These are phyloP conservation scores for Venturia carpophila DNA, from an alignment of 2,329 filamentous ascomycete species.

Conservation along the genomic window DNA sequence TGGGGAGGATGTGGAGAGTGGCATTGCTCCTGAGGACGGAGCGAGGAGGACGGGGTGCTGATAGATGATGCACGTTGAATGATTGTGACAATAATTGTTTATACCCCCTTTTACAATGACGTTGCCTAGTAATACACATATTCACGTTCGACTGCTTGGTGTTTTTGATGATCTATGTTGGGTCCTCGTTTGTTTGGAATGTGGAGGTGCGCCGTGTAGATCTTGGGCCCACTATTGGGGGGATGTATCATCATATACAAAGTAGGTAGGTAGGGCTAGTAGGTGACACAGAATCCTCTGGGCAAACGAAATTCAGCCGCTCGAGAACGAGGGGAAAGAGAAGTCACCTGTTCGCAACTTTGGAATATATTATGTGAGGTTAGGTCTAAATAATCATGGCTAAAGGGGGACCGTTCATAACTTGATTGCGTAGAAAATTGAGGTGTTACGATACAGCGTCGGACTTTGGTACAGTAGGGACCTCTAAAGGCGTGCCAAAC, in stretches of 20 bases:
- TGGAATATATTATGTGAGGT: no score
- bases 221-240: not conserved
- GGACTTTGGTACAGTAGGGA: not conserved
- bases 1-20: slow-evolving; percentile 10
- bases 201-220: not conserved
- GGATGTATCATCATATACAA: no score
- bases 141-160: not conserved
- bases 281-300: not conserved
- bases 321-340: not conserved
- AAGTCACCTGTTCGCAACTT: not conserved
- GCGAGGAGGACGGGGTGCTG: not conserved
- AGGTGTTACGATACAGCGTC: not conserved
- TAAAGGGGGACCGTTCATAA: no score
- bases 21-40: not conserved
- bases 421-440: not conserved
- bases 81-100: not conserved
- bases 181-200: not conserved
- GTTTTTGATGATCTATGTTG: not conserved
- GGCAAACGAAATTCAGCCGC: not conserved
- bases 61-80: not conserved
- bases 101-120: not conserved
- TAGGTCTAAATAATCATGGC: no score
- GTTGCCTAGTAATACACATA: not conserved
- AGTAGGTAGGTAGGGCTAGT: not conserved
- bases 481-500: not conserved